Conservation (phyloP, 768 basidiomycete genomes). For the Roridomyces roridus region DNA sequence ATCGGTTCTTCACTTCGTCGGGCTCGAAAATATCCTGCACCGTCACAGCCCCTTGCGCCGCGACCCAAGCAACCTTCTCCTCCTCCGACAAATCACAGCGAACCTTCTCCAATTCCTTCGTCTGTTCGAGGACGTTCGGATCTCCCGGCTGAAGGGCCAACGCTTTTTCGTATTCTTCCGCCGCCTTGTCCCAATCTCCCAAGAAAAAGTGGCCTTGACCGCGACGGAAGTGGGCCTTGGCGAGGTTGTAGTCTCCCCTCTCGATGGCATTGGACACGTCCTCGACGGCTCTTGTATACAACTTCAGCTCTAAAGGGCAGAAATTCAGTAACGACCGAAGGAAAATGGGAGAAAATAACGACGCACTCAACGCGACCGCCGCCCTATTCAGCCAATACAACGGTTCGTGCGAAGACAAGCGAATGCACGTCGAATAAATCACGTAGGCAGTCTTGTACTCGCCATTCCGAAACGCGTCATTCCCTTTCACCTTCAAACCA, state of each 20-base stretch:
- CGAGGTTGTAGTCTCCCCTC: constrained; percentile 11
- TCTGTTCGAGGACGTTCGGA: background rate
- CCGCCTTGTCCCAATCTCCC: constrained; percentile 15
- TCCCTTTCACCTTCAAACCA: constrained; percentile 14
- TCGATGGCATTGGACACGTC: constrained; percentile 12
- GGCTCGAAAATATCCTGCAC: background rate
- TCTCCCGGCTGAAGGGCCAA: constrained; percentile 11
- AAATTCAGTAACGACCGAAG: background rate
- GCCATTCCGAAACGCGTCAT: constrained; percentile 14
- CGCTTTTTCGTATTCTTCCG: constrained; percentile 12
- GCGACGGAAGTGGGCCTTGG: constrained; percentile 24
- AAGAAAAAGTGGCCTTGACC: constrained; percentile 12
- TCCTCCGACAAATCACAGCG: constrained; percentile 3
- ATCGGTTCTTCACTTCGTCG: background rate
- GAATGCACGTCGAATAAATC: constrained; percentile 19
- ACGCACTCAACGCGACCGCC: constrained; percentile 23
- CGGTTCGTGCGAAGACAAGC: constrained; percentile 19
- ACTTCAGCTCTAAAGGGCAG: constrained; percentile 2
- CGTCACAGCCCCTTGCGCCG: background rate
- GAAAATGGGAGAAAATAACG: too few relatives aligned
- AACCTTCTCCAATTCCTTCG: constrained; percentile 11
- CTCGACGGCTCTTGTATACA: constrained; percentile 10
- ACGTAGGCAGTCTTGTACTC: constrained; percentile 19
- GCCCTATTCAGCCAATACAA: constrained; percentile 24
- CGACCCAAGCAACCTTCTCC: constrained; percentile 8